Base-by-base conservation (phyloP, 2,329 filamentous ascomycete genomes). In the Amphichorda felina region DNA sequence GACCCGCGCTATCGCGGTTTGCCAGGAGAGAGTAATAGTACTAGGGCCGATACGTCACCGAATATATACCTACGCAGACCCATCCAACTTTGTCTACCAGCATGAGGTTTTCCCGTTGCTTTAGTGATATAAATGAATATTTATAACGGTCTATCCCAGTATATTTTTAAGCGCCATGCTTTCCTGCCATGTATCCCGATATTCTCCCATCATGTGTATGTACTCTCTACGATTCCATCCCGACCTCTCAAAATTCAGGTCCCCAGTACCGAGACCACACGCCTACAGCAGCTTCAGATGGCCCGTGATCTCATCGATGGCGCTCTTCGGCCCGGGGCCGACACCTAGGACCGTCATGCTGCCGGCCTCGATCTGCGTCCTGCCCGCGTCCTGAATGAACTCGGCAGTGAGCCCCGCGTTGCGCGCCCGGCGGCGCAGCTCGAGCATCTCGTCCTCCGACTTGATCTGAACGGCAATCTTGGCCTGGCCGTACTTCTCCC, bases 391-490 rank as follows among this genome's bases (percentile, higher is more conserved):
- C 50, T 84, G 79, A 45, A 98, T 89, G 36, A 94, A 78, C 56
- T 89, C 82, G 36, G 89, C 86, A 41, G 86, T 88, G 40, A 98
- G 59, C 2, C 91, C 89, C 39, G 95, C 56, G 53, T 79, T 85
- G 42, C 85, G 70, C 3, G 91, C 91, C 56, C 81, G 78, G 36
- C 79, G 82, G 61, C 88, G 80, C 46, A 82, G 60, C 42, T 64
- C 63, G 41, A 91, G 61, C 46, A 93, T 60, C 53, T 93, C 85
- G 25, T 93, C 85, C 60, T 95, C 82, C 41, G 77, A 79, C 63
- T 89, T 91, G 45, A 80, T 70, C 61, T 95, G 88, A 37, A 98
- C 63, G 7, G 91, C 91, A 44, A 98, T 83, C 71, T 98, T 96
- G 44, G 85, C 82, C 64, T 95, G 88, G 10, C 91, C 91, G 37